Conservation (phyloP, 78 protist genomes). For the Dictyostelium brefeldianum region DNA sequence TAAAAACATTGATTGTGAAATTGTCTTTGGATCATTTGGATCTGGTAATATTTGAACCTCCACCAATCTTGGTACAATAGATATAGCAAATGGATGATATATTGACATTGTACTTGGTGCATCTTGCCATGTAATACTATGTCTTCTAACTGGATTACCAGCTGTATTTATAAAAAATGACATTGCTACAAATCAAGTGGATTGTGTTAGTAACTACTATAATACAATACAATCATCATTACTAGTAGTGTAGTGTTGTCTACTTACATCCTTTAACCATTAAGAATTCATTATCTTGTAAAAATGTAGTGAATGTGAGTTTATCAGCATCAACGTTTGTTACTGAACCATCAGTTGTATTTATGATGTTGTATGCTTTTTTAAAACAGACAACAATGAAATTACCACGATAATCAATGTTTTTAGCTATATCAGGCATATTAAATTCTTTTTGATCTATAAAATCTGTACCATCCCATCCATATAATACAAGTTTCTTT, state of each 20-base stretch:
- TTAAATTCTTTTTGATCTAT: constrained; percentile 56
- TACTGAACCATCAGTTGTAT: constrained; percentile 30
- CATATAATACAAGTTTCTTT: constrained; percentile 51
- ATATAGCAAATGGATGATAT: constrained; percentile 63
- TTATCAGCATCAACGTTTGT: constrained; percentile 56
- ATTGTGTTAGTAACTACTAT: background rate
- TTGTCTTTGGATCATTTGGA: constrained; percentile 45
- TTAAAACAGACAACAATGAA: constrained; percentile 50
- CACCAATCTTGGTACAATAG: constrained; percentile 37
- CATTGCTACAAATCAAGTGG: no score
- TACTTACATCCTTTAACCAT: constrained; percentile 62
- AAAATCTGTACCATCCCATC: constrained; percentile 62
- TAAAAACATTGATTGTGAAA: constrained; percentile 49
- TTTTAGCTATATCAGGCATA: constrained; percentile 66
- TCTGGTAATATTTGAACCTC: constrained; percentile 76
- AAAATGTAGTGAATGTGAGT: constrained; percentile 50
- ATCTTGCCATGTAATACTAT: constrained; percentile 63
- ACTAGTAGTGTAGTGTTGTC: no score
- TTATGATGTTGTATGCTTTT: constrained; percentile 58
- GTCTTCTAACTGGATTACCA: constrained; percentile 60
- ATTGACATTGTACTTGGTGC: constrained; percentile 39
- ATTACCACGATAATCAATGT: constrained; percentile 47
- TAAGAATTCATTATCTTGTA: constrained; percentile 69
- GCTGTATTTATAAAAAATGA: constrained; percentile 66
- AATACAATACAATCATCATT: background rate